A percentile compares a stretch with the other conserved stretches of the same genome.
phyloP scores from a whole-genome alignment of 176 grass and related monocot genomes.

The Musa beccarii region DNA sequence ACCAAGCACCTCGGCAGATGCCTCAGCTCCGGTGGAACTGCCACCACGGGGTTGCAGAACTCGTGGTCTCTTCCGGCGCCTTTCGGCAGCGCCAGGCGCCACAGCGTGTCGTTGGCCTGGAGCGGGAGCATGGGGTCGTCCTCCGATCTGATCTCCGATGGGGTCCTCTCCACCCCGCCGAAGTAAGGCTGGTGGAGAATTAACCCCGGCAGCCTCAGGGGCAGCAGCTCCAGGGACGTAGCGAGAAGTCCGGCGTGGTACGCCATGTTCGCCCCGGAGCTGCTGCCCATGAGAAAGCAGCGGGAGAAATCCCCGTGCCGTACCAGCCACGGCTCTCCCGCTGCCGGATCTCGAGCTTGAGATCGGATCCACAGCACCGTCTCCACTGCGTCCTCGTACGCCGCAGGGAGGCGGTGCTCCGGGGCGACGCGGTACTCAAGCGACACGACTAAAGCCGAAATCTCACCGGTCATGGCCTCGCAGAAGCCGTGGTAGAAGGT shows the following conservation, averaged over 20 bases:
- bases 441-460: conserved; percentile 46
- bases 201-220: conserved; percentile 22
- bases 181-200: conserved; percentile 84
- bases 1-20: conserved; percentile 44
- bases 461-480: conserved; percentile 42
- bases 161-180: conserved; percentile 54
- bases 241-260: conserved; percentile 37
- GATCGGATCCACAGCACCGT: conserved; percentile 55
- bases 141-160: conserved; percentile 42
- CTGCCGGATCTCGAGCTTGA: background rate
- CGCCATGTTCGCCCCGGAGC: conserved; percentile 83
- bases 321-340: conserved; percentile 35
- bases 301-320: conserved; percentile 45
- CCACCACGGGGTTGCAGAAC: conserved; percentile 52
- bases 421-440: conserved; percentile 75
- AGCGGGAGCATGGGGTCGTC: conserved; percentile 60
- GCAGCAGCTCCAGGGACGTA: conserved; percentile 14
- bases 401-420: conserved; percentile 56
- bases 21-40: background rate
- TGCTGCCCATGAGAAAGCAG: conserved; percentile 70
- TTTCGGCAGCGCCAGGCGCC: conserved; percentile 50
- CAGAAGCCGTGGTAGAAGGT: conserved; percentile 51
- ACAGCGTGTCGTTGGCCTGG: conserved; percentile 57
- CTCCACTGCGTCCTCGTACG: conserved; percentile 62
- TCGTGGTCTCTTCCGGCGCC: conserved; percentile 53